A percentile compares a stretch with the other conserved stretches of the same genome.
phyloP scores from a whole-genome alignment of 139 green algal genomes.

The Desmodesmus armatus region DNA sequence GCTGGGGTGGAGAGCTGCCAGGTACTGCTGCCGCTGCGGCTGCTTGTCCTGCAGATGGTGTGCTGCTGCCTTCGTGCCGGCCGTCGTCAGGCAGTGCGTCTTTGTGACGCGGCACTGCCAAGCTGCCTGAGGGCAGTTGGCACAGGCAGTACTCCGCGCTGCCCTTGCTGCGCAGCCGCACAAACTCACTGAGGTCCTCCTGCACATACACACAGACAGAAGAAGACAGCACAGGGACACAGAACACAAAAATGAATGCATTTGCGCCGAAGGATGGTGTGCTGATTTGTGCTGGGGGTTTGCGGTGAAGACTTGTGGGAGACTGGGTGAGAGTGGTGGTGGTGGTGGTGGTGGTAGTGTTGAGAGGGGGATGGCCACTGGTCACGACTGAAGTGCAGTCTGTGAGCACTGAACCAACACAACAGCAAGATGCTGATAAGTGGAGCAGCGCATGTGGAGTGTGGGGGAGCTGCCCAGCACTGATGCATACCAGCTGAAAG shows the following conservation, averaged over 20 bases:
- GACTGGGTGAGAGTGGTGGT: no score
- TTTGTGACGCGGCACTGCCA: conserved; percentile 56
- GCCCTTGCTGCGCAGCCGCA: conserved; percentile 48
- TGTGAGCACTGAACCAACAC: no score
- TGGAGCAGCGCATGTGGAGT: no score
- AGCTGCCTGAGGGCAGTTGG: conserved; percentile 43
- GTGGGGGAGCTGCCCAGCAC: no score
- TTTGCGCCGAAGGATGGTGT: background rate
- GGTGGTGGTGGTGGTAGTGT: no score
- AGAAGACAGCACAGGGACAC: background rate
- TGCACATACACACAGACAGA: conserved; percentile 27
- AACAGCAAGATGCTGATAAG: no score
- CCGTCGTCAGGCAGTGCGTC: conserved; percentile 70
- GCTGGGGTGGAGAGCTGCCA: background rate
- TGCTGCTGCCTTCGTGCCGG: conserved; percentile 13
- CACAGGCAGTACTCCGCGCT: conserved; percentile 63
- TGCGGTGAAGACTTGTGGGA: background rate
- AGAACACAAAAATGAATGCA: no score
- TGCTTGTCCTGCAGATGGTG: background rate
- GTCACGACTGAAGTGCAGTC: no score
- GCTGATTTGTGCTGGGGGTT: background rate
- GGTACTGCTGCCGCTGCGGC: background rate
- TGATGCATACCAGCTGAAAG: no score
- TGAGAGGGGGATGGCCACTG: no score
- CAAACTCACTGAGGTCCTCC: conserved; percentile 58